Conservation (phyloP, 495 filamentous ascomycete species). For the Penicillium pancosmium region DNA sequence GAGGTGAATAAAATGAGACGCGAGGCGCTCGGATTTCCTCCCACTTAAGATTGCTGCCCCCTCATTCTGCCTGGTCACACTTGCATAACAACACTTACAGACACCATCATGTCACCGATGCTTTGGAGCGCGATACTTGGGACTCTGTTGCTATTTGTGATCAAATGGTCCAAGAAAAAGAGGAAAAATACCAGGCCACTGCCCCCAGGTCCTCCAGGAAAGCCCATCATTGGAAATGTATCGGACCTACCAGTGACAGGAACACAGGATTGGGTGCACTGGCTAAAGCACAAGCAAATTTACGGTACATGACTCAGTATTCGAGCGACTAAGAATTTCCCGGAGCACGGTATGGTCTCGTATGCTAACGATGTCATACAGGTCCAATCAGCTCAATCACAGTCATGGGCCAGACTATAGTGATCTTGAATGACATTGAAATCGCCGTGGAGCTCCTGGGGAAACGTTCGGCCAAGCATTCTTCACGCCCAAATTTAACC, state of each 20-base stretch:
- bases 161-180: too few species aligned
- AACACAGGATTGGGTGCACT: constrained; percentile 20
- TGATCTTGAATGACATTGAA: constrained; percentile 48
- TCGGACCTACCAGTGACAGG: constrained; percentile 15
- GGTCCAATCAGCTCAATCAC: constrained; percentile 53
- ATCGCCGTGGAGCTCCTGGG: constrained; percentile 45
- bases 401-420: constrained; percentile 47
- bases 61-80: too few species aligned
- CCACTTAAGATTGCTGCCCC: too few species aligned
- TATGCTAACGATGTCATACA: not conserved
- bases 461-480: constrained; percentile 44
- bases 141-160: too few species aligned
- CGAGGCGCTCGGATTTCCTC: too few species aligned
- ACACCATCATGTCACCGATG: too few species aligned
- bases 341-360: too few species aligned
- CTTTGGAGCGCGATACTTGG: too few species aligned
- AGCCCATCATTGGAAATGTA: constrained; percentile 19
- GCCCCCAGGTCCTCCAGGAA: constrained; percentile 18
- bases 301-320: constrained; percentile 12
- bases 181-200: not conserved
- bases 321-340: not conserved
- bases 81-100: too few species aligned
- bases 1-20: too few species aligned
- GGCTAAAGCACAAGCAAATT: constrained; percentile 19
- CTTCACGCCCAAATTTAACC: constrained; percentile 39